Evolutionary conservation across 2,329 filamentous ascomycete genomes (phyloP).

Genomic region (Boeremia exigua): DNA sequence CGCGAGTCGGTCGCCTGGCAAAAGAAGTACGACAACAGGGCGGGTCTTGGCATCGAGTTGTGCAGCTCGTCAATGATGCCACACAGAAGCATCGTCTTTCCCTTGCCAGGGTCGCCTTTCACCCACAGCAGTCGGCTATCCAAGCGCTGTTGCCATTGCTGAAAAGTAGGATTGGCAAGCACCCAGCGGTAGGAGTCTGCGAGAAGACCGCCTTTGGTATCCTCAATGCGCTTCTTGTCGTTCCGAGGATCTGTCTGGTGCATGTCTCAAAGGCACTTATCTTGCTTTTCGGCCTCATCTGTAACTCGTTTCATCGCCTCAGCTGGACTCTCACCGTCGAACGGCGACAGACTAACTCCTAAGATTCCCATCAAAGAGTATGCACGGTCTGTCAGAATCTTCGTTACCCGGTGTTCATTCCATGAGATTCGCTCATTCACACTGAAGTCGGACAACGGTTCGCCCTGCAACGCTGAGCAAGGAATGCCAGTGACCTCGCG

Average conservation of each 20-base stretch:
- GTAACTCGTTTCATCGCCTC: conserved; percentile 20
- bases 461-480: background rate
- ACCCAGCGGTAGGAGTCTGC: too few species aligned
- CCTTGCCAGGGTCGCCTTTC: too few species aligned
- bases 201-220: too few species aligned
- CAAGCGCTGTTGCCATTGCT: too few species aligned
- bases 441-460: background rate
- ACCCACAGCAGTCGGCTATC: too few species aligned
- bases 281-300: conserved; percentile 19
- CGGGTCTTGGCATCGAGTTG: too few species aligned
- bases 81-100: too few species aligned
- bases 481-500: background rate
- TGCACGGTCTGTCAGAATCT: conserved; percentile 4
- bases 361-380: conserved; percentile 23
- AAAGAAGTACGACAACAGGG: too few species aligned
- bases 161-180: too few species aligned
- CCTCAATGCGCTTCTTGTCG: conserved; percentile 14
- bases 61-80: too few species aligned
- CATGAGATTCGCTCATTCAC: background rate
- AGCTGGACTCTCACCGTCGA: conserved; percentile 10
- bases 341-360: conserved; percentile 14
- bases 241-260: conserved; percentile 12
- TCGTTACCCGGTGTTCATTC: conserved; percentile 15
- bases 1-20: too few species aligned
- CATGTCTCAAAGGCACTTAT: conserved; percentile 16